Evolutionary conservation across 1,284 basidiomycete genomes (phyloP), one percentile per base, ranked within the genome.

Genomic region (Butyriboletus regius): DNA sequence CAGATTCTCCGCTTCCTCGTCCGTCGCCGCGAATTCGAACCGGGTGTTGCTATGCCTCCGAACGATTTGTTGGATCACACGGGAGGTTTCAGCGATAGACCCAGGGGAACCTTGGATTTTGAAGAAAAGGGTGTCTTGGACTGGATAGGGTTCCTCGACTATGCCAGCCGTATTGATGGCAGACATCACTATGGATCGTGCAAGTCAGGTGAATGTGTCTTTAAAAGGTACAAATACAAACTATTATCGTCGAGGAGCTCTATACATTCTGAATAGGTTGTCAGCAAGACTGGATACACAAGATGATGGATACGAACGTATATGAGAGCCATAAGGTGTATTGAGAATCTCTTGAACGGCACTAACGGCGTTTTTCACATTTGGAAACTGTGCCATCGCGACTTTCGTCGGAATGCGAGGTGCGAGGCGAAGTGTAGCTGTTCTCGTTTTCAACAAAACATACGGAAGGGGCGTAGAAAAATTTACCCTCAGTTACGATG

Each of bases 91-190:
- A 17, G 78, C 66, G 57, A 91, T 83, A 4, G 81, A 75, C 4
- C 73, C 69, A 1, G 77, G 71, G 33, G 88, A 81, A 10, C 83
- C 83, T 69, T 92, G 90, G 47, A 94, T 79, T 68, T 95, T 96
- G 75, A 96, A 88, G 72, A 94, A 93, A 13, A 95, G 76, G 0
- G 85, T 85, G 59, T 92, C 90, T 58, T 77, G 72, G 32, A 84
- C 82, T 15, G 83, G 82, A 67, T 86, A 37, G 13, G 77, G 73
- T 42, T 70, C 72, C 31, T 77, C 75, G 33, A 79, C 67, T 22
- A 82, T 64, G 18, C 83, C 81, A 2, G 73, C 79, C 13, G 68
- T 64, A 66, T 92, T 92, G 65, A 91, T 85, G 60, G 83, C 87
- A 33, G 73, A 68, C 81, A 91, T 89, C 78, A 88, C 86, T 77